phyloP scores from a whole-genome alignment of 768 basidiomycete genomes.

The Mycena metata region DNA sequence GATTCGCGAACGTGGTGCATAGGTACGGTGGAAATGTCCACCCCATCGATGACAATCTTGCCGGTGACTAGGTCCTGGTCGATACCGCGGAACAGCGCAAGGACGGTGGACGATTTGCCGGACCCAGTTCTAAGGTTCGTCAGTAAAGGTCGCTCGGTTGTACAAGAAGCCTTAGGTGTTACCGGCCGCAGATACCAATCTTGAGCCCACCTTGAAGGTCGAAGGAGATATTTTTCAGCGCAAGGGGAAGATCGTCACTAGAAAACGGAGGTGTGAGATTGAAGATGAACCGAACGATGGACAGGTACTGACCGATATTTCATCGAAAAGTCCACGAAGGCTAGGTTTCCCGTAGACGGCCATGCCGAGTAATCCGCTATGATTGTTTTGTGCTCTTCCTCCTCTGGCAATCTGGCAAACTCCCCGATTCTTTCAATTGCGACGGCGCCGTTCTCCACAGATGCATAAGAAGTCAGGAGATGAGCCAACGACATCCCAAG shows the following conservation, averaged over 20 bases:
- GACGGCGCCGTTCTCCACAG: conserved; percentile 28
- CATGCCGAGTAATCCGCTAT: conserved; percentile 4
- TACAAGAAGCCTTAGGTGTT: not conserved
- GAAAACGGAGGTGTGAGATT: not conserved
- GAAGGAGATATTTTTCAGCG: conserved; percentile 26
- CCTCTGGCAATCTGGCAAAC: conserved; percentile 23
- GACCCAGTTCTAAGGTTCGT: conserved; percentile 26
- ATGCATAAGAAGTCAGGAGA: conserved; percentile 15
- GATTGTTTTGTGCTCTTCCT: conserved; percentile 12
- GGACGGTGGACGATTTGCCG: conserved; percentile 31
- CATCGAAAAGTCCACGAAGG: conserved; percentile 25
- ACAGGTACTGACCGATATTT: conserved; percentile 22
- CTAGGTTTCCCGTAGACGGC: conserved; percentile 20
- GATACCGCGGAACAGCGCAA: conserved; percentile 30
- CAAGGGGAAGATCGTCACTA: conserved; percentile 27
- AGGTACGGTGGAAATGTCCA: conserved; percentile 28
- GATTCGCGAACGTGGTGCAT: conserved; percentile 24
- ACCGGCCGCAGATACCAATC: conserved; percentile 32
- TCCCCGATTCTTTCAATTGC: conserved; percentile 30
- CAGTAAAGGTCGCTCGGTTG: not conserved
- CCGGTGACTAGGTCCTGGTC: conserved; percentile 34
- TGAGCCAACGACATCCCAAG: conserved; percentile 12
- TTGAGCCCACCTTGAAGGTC: conserved; percentile 17
- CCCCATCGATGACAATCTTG: conserved; percentile 28
- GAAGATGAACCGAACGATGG: not conserved